Conservation (phyloP, 2,329 filamentous ascomycete genomes). For the Penicillium sp. region DNA sequence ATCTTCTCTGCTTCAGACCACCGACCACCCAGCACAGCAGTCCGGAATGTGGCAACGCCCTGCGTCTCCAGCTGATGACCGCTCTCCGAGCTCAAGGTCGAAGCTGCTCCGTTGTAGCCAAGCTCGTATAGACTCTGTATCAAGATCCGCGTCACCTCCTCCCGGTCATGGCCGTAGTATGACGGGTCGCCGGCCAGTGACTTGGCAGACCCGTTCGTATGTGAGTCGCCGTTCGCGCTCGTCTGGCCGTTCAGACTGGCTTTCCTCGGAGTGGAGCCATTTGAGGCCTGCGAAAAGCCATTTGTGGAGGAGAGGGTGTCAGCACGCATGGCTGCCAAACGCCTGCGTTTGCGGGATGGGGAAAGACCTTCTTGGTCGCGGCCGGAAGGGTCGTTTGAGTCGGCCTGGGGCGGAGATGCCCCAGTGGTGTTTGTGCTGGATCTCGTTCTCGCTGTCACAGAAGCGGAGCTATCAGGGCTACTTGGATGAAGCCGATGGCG, state of each 20-base stretch:
- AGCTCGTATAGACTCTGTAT: constrained; percentile 90
- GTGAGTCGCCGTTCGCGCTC: constrained; percentile 2
- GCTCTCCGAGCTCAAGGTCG: constrained; percentile 76
- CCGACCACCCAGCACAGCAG: constrained; percentile 75
- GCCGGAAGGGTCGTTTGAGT: constrained; percentile 26
- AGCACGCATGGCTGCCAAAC: constrained; percentile 65
- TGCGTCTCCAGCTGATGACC: constrained; percentile 85
- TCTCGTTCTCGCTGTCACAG: constrained; percentile 24
- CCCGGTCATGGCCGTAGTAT: constrained; percentile 85
- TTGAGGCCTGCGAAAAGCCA: constrained; percentile 60
- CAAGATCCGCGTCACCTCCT: constrained; percentile 89
- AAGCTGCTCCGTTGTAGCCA: constrained; percentile 79
- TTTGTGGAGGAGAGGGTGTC: constrained; percentile 62
- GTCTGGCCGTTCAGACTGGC: constrained; percentile 63
- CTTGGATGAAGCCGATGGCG: constrained; percentile 39
- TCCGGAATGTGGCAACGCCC: constrained; percentile 83
- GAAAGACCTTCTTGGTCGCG: constrained; percentile 38
- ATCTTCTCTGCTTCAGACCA: constrained; percentile 87
- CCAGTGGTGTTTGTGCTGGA: constrained; percentile 28
- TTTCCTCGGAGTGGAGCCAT: constrained; percentile 59
- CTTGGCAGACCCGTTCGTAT: constrained; percentile 33
- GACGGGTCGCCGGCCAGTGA: constrained; percentile 38
- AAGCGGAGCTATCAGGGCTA: constrained; percentile 30
- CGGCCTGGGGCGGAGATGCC: constrained; percentile 29
- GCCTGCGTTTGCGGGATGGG: constrained; percentile 61